Evolutionary conservation across 2,329 filamentous ascomycete genomes (phyloP).

Genomic region (Hypoxylon sp.): DNA sequence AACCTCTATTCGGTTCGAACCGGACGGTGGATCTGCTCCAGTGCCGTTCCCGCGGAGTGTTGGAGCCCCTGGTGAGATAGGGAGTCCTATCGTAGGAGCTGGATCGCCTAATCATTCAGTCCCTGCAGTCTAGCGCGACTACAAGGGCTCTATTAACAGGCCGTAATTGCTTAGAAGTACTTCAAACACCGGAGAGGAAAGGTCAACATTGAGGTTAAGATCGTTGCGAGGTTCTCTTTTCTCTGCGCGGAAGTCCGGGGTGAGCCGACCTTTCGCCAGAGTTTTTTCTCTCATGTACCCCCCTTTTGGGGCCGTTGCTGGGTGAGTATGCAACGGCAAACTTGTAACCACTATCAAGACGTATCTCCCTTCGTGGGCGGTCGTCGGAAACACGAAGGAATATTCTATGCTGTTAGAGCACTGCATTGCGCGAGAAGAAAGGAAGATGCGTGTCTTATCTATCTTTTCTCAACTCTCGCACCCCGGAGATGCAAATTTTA

Average conservation of each 20-base stretch:
- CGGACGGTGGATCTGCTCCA: slow-evolving; percentile 63
- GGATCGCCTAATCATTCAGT: slow-evolving; percentile 39
- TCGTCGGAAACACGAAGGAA: slow-evolving; percentile 12
- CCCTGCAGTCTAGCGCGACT: slow-evolving; percentile 16
- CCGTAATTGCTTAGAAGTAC: background rate
- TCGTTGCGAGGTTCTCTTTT: slow-evolving; percentile 24
- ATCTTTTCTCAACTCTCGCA: slow-evolving; percentile 14
- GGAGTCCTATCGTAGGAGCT: slow-evolving; percentile 67
- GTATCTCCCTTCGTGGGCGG: background rate
- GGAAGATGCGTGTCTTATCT: background rate
- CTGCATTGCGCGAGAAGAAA: slow-evolving; percentile 11
- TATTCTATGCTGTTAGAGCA: slow-evolving; percentile 25
- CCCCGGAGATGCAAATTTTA: slow-evolving; percentile 9
- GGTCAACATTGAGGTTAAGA: slow-evolving; percentile 17
- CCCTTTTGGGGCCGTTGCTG: slow-evolving; percentile 33
- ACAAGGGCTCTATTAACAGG: background rate
- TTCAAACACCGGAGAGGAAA: background rate
- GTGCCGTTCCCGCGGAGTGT: slow-evolving; percentile 61
- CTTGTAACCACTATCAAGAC: slow-evolving; percentile 31
- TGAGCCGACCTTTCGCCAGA: slow-evolving; percentile 16
- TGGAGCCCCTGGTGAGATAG: slow-evolving; percentile 77
- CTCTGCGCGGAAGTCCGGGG: slow-evolving; percentile 19
- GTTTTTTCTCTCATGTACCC: slow-evolving; percentile 16
- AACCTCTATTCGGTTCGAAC: slow-evolving; percentile 68
- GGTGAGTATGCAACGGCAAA: slow-evolving; percentile 40